A percentile compares a stretch with the other conserved stretches of the same genome.
Evolutionary conservation across 139 green algal genomes (phyloP).

Genomic region (Astrephomene gubernaculifera): DNA sequence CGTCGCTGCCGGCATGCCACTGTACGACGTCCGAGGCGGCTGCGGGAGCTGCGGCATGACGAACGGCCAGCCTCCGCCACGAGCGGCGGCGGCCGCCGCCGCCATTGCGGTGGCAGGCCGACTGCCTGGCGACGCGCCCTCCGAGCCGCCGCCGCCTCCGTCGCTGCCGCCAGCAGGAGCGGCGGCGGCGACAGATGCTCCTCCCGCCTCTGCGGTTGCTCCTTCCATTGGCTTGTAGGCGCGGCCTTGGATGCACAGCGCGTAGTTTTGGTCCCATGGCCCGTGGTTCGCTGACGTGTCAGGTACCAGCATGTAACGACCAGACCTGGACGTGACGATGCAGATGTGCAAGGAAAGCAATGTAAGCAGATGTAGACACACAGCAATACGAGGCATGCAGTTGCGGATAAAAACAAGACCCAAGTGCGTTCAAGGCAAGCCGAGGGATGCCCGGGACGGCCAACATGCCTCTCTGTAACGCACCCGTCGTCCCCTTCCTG

Average conservation of each 20-base stretch:
- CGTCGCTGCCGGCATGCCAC: background rate
- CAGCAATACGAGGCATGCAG: too few species aligned
- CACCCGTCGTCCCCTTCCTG: too few species aligned
- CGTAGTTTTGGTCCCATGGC: slow-evolving; percentile 10
- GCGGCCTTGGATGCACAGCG: slow-evolving; percentile 19
- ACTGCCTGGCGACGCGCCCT: background rate
- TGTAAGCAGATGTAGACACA: too few species aligned
- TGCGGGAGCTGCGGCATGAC: slow-evolving; percentile 29
- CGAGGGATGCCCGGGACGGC: too few species aligned
- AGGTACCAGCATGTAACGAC: background rate
- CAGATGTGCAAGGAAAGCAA: too few species aligned
- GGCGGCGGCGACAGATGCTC: too few species aligned
- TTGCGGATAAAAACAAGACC: too few species aligned
- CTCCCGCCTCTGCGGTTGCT: background rate
- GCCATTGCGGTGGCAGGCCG: background rate
- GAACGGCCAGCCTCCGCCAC: slow-evolving; percentile 27
- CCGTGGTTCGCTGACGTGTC: background rate
- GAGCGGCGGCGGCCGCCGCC: background rate
- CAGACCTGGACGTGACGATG: background rate
- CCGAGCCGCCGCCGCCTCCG: background rate
- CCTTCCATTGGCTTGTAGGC: slow-evolving; percentile 3
- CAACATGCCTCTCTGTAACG: too few species aligned
- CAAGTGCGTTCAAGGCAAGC: too few species aligned
- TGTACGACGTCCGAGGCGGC: background rate
- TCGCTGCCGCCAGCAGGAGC: background rate